Conservation (phyloP, 2,329 filamentous ascomycete species). For the Hypoxylon sp. region DNA sequence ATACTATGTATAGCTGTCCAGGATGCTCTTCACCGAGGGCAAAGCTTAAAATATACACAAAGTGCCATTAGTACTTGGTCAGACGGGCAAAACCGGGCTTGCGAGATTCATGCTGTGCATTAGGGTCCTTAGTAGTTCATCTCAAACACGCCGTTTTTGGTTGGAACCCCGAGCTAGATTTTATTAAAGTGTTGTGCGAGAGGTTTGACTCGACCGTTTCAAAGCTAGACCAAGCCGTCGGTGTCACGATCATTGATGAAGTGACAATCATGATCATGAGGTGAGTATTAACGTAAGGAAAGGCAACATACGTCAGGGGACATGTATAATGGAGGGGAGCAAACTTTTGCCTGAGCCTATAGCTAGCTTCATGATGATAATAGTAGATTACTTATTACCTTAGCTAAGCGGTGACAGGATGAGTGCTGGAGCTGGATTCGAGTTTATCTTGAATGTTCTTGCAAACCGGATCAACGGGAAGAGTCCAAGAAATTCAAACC, state of each 20-base stretch:
- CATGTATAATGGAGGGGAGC: not conserved
- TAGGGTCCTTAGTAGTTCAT: too few relatives aligned
- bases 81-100: conserved; percentile 34
- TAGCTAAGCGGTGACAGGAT: not conserved
- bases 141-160: not conserved
- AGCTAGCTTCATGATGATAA: not conserved
- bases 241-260: conserved; percentile 27
- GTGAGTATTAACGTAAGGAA: conserved; percentile 4
- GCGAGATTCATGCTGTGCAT: conserved; percentile 21
- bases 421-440: not conserved
- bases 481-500: conserved; percentile 20
- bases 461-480: conserved; percentile 28
- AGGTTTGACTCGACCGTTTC: conserved; percentile 17
- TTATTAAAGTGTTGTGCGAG: conserved; percentile 4
- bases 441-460: not conserved
- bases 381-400: not conserved
- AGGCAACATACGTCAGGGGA: conserved; percentile 6
- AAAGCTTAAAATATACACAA: conserved; percentile 32
- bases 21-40: conserved; percentile 29
- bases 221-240: conserved; percentile 25
- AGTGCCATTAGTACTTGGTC: conserved; percentile 16
- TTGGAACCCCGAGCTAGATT: conserved; percentile 4
- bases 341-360: too few relatives aligned
- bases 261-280: conserved; percentile 20
- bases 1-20: conserved; percentile 10